Conservation (phyloP, 2,329 filamentous ascomycete genomes). For the Harringtonia lauricola region DNA sequence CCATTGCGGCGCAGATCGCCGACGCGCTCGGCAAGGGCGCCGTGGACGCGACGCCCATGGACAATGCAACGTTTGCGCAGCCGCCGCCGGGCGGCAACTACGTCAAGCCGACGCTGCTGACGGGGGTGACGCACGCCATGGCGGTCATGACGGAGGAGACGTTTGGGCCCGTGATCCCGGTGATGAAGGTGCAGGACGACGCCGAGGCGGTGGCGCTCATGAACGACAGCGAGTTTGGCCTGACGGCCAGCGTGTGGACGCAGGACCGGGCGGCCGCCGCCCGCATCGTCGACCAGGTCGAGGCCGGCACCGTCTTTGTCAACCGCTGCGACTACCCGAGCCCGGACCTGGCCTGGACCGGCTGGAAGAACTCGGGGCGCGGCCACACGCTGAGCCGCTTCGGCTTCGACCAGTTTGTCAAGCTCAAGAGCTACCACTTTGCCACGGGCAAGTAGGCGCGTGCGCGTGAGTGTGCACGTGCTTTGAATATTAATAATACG, state of each 20-base stretch:
- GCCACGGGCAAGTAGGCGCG: constrained; percentile 54
- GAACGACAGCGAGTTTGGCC: constrained; percentile 90
- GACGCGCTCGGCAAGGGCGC: constrained; percentile 79
- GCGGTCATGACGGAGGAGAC: constrained; percentile 87
- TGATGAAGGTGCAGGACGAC: constrained; percentile 77
- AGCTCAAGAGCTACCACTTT: constrained; percentile 90
- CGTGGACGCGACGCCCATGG: constrained; percentile 63
- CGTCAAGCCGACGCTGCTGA: constrained; percentile 74
- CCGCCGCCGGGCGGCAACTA: constrained; percentile 76
- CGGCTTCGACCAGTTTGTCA: constrained; percentile 92
- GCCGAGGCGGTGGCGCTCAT: constrained; percentile 73
- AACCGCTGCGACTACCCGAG: constrained; percentile 89
- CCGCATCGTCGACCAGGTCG: constrained; percentile 66
- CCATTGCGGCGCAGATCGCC: constrained; percentile 67
- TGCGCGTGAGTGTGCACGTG: too few species aligned
- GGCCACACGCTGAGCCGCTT: constrained; percentile 82
- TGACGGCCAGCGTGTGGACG: constrained; percentile 97
- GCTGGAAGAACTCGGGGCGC: constrained; percentile 94
- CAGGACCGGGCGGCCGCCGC: constrained; percentile 70
- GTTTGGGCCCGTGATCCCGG: constrained; percentile 83
- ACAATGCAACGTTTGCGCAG: constrained; percentile 64
- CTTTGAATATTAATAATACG: too few species aligned
- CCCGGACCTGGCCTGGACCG: constrained; percentile 90
- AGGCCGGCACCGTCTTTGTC: constrained; percentile 92
- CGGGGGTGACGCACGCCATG: constrained; percentile 72